These are phyloP conservation scores for Pseudoscleropodium purum DNA, from an alignment of 225 moss, liverwort and hornwort species.

Conservation along the genomic window DNA sequence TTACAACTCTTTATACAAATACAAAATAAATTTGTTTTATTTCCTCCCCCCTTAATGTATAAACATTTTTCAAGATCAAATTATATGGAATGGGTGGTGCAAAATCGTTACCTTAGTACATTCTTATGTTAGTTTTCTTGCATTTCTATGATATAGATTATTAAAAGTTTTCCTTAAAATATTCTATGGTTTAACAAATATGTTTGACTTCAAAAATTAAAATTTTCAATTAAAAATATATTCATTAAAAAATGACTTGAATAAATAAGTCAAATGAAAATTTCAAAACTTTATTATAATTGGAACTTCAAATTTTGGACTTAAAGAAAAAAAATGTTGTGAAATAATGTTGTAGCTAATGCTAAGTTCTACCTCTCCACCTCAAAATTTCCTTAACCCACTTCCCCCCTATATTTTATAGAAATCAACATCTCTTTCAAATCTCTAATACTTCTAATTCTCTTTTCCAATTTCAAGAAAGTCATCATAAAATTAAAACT, in stretches of 20 bases:
- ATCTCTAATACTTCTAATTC: neutral
- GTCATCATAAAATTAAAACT: neutral
- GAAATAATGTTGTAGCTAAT: neutral
- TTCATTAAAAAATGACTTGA: accelerated
- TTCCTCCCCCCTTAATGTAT: neutral
- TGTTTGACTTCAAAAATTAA: neutral
- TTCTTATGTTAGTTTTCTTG: neutral
- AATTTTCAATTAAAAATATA: neutral
- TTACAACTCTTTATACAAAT: neutral
- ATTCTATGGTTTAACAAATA: neutral
- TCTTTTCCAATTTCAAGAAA: neutral
- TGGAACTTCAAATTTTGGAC: neutral
- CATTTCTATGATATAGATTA: accelerated
- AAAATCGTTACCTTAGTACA: neutral
- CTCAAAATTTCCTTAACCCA: neutral
- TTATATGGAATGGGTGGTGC: accelerated
- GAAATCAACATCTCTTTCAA: neutral
- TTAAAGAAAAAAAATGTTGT: too few relatives aligned
- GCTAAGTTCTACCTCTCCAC: neutral
- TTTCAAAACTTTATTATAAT: neutral
- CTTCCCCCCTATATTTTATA: neutral
- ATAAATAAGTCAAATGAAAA: neutral
- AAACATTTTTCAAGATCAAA: neutral
- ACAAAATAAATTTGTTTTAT: neutral
- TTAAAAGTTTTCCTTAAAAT: neutral